Conservation (phyloP, 2,329 filamentous ascomycete genomes). For the Bimuria novae-zelandiae region DNA sequence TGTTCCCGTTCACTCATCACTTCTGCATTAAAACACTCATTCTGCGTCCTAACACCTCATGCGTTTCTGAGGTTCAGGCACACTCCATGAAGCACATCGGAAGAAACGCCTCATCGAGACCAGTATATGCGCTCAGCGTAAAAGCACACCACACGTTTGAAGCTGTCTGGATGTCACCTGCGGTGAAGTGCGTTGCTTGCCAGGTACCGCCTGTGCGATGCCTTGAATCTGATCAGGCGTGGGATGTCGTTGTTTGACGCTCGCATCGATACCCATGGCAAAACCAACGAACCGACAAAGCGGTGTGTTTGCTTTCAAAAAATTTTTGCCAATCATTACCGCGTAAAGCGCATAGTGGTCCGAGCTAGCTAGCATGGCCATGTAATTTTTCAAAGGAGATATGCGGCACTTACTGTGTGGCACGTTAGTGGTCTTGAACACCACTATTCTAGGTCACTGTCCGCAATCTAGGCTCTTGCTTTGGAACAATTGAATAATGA, state of each 20-base stretch:
- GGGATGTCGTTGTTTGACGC: not conserved
- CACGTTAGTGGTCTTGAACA: too few species aligned
- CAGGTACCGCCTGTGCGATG: not conserved
- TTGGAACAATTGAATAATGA: conserved; percentile 4
- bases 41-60: not conserved
- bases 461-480: not conserved
- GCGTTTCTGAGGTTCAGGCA: not conserved
- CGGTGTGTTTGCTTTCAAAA: not conserved
- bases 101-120: too few species aligned
- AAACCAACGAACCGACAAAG: not conserved
- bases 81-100: not conserved
- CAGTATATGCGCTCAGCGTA: not conserved
- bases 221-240: not conserved
- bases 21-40: not conserved
- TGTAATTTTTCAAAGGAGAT: too few species aligned
- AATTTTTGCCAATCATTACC: too few species aligned
- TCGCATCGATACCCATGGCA: not conserved
- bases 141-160: not conserved
- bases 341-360: too few species aligned
- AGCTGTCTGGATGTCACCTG: not conserved
- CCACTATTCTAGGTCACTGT: too few species aligned
- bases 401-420: too few species aligned
- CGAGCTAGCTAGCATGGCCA: too few species aligned
- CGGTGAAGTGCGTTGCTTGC: not conserved
- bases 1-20: not conserved